Percentiles rank a stretch among this genome's conserved stretches.
These are phyloP conservation scores for Pezicula carpinea DNA, from an alignment of 2,329 filamentous ascomycete genomes.

Conservation along the genomic window DNA sequence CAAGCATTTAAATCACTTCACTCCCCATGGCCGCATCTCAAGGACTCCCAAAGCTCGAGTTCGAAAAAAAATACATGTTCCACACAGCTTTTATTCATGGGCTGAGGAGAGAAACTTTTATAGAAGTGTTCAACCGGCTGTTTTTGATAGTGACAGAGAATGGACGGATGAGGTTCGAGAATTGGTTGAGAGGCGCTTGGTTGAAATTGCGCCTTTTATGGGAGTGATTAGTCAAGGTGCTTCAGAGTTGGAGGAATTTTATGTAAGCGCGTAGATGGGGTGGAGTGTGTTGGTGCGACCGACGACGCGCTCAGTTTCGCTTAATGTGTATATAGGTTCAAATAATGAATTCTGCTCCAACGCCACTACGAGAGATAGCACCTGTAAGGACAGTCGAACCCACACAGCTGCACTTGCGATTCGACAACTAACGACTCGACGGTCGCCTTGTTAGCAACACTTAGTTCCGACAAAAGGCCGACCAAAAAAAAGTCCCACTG, in stretches of 20 bases:
- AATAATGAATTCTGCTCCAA: too few species aligned
- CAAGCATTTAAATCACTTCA: not conserved
- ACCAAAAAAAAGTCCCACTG: too few species aligned
- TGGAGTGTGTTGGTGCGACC: too few species aligned
- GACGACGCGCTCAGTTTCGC: too few species aligned
- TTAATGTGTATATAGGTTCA: too few species aligned
- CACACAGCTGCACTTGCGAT: too few species aligned
- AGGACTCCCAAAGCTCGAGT: slow-evolving; percentile 7
- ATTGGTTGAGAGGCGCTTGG: slow-evolving; percentile 7
- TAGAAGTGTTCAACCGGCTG: slow-evolving; percentile 12
- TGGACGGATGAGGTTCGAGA: slow-evolving; percentile 4
- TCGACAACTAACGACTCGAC: too few species aligned
- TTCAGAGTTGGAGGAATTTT: not conserved
- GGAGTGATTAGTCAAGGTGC: slow-evolving; percentile 2
- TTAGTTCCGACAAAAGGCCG: too few species aligned
- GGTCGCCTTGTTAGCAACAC: too few species aligned
- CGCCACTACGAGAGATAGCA: too few species aligned
- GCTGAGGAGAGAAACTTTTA: slow-evolving; percentile 6
- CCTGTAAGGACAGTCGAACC: too few species aligned
- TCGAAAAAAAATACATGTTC: slow-evolving; percentile 10
- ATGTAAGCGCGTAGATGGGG: too few species aligned
- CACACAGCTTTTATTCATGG: slow-evolving; percentile 11
- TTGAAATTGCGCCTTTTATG: slow-evolving; percentile 12
- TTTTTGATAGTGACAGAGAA: slow-evolving; percentile 7
- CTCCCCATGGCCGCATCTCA: slow-evolving; percentile 7